phyloP scores from a whole-genome alignment of 1,139 yeast species.

The Kluyveromyces marxianus region DNA sequence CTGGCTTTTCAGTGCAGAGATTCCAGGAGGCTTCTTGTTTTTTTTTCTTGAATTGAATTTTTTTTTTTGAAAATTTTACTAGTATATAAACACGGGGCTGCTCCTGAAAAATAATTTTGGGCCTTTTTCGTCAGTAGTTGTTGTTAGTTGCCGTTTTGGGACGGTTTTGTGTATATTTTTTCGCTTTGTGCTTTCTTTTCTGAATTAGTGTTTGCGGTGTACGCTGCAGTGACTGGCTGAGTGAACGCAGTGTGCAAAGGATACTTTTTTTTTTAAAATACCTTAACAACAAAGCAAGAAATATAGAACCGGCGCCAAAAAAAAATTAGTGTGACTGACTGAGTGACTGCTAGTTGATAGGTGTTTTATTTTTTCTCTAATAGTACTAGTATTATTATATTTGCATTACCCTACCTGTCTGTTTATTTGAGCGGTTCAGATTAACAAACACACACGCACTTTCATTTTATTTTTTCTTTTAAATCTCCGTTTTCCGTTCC shows the following conservation, averaged over 20 bases:
- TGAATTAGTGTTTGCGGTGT: too few species aligned
- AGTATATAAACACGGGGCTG: constrained; percentile 6
- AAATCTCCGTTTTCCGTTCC: not conserved
- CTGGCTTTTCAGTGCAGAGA: too few species aligned
- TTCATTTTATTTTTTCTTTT: too few species aligned
- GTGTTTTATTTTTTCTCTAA: not conserved
- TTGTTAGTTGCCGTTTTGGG: not conserved
- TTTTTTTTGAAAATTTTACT: not conserved
- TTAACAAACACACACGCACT: too few species aligned
- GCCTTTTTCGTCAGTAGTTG: constrained; percentile 4
- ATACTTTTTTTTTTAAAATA: not conserved
- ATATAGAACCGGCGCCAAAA: too few species aligned
- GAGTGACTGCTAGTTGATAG: too few species aligned
- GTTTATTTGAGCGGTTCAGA: too few species aligned
- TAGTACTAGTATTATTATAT: too few species aligned
- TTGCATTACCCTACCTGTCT: too few species aligned
- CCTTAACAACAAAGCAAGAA: too few species aligned
- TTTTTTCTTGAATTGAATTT: too few species aligned
- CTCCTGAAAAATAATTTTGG: constrained; percentile 4
- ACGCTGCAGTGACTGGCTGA: not conserved
- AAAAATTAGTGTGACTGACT: not conserved
- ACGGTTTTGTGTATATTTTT: not conserved
- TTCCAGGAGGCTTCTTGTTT: too few species aligned
- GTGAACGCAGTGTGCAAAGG: not conserved
- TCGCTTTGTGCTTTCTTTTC: not conserved